Conservation (phyloP, 257 asterid species). For the Solanum sejunctum region DNA sequence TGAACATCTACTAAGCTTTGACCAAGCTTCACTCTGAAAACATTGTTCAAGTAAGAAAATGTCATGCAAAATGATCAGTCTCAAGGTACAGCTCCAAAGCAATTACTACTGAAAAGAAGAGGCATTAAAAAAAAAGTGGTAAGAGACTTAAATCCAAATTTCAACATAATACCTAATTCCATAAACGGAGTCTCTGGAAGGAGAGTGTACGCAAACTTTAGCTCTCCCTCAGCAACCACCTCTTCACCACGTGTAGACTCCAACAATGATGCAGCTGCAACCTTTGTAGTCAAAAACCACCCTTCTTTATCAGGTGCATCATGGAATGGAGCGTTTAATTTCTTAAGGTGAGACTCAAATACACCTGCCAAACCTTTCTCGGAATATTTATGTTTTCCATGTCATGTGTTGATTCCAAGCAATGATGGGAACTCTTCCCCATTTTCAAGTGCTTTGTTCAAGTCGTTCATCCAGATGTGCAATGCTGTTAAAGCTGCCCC, state of each 20-base stretch:
- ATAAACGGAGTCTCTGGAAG: no score
- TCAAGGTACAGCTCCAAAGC: no score
- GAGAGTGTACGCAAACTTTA: no score
- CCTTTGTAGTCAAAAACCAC: constrained; percentile 84
- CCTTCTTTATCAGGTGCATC: constrained; percentile 71
- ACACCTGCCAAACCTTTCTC: constrained; percentile 61
- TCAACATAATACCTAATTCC: no score
- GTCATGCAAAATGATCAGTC: no score
- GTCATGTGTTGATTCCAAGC: constrained; percentile 93
- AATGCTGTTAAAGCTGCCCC: constrained; percentile 90
- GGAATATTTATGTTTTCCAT: constrained; percentile 77
- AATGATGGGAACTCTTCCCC: constrained; percentile 77
- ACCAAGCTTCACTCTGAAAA: no score
- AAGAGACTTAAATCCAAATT: no score
- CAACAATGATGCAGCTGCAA: constrained; percentile 75
- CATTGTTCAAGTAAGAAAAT: no score
- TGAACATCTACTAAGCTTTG: no score
- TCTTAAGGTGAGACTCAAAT: constrained; percentile 66
- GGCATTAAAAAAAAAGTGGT: no score
- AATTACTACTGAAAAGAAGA: no score
- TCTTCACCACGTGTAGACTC: constrained; percentile 40
- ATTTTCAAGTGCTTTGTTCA: constrained; percentile 43
- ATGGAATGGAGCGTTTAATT: constrained; percentile 73
- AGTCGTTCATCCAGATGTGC: constrained; percentile 74
- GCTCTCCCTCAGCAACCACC: constrained; percentile 10